Base-by-base conservation (phyloP, 345 rosid species). In the Linum tenue region DNA sequence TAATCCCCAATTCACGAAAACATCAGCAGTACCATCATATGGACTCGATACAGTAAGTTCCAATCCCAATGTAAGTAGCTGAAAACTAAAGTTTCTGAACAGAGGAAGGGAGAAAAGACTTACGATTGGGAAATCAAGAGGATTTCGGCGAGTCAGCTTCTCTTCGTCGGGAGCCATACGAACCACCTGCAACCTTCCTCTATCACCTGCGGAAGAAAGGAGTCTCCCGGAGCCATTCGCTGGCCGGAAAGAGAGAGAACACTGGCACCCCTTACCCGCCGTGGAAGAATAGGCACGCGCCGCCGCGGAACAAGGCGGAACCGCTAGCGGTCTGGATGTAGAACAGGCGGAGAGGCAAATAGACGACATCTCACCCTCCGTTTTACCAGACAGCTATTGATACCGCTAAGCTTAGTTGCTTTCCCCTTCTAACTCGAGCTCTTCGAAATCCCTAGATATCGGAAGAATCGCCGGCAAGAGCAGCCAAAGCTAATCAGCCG, bases 141-240 rank as follows among this genome's bases (percentile, higher is more conserved):
- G 88, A 55, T 78, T 82, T 1, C 87, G 82, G 68, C 91, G 86
- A 62, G 89, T 85, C 65, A 82, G 67, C 75, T 81, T 83, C 75
- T 85, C 91, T 66, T 81, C 94, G 16, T 87, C 89, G 2, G 94
- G 91, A 0, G 96, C 96, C 94, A 85, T 82, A 74, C 87, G 67
- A 37, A 82, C 84, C 44, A 82, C 82, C 22, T 67, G 79, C 72
- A 36, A 67, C 64, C 56, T 65, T 60, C 37, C 22, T 15, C 55
- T 55, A 15, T 31, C 48, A 39, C 12, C 22, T 42, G 36, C 55
- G 12, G 50, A 39, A 39, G 62, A 31, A 8, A 42, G 9, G 44
- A 64, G 56, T 63, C 63, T 36, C 41, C 66, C 70, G 55, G 44
- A 69, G 2, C 62, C 67, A 10, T 64, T 57, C 55, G 63, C 64